These are phyloP conservation scores for Hirsutella thompsonii DNA, from an alignment of 2,329 filamentous ascomycete genomes.

Conservation along the genomic window DNA sequence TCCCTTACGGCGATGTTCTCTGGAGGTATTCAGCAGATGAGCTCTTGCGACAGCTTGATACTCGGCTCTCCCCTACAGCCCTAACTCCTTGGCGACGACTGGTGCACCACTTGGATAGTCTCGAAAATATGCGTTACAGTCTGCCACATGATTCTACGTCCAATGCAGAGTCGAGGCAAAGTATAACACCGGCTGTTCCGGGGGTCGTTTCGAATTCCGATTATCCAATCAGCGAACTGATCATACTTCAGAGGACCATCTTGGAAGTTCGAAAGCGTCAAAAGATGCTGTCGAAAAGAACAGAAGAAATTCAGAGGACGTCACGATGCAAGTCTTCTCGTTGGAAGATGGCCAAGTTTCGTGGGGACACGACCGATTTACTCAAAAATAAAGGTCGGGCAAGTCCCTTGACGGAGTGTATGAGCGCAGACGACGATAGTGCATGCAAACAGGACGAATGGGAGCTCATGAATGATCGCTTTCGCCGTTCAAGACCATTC, in stretches of 20 bases:
- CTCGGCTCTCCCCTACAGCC: no score
- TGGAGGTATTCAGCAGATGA: no score
- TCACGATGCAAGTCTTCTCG: background rate
- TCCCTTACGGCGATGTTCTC: no score
- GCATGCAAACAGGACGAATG: constrained; percentile 2
- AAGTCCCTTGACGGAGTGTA: constrained; percentile 10
- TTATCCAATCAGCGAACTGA: no score
- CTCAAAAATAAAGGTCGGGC: constrained; percentile 11
- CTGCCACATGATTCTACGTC: no score
- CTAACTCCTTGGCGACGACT: no score
- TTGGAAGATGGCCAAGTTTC: background rate
- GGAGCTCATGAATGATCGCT: constrained; percentile 1
- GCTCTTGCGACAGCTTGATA: no score
- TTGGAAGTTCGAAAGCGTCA: background rate
- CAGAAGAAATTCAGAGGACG: background rate
- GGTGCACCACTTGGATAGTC: no score
- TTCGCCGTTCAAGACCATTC: background rate
- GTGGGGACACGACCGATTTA: background rate
- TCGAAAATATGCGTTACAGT: no score
- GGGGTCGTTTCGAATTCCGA: no score
- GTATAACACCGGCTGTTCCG: no score
- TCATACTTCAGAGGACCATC: background rate
- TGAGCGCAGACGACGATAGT: constrained; percentile 9
- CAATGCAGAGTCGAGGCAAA: no score
- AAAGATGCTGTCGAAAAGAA: background rate